A percentile compares a stretch with the other conserved stretches of the same genome.
These are phyloP conservation scores for Acanthamoeba polyphaga DNA, from an alignment of 208 protist species.

Conservation along the genomic window DNA sequence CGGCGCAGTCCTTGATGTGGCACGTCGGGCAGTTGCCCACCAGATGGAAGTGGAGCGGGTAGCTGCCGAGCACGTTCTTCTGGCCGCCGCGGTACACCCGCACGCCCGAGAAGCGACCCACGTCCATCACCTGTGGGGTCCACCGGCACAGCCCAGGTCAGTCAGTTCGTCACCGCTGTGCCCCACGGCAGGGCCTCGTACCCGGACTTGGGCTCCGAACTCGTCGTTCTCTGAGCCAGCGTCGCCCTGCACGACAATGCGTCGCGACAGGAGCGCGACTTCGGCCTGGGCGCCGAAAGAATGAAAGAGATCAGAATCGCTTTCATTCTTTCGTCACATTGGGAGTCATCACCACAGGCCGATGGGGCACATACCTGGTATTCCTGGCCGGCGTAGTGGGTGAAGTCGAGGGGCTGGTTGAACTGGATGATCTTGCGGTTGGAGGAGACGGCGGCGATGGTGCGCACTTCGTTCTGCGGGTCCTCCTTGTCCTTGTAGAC, in stretches of 20 bases:
- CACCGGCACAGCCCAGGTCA: conserved; percentile 81
- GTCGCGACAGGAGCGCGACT: conserved; percentile 83
- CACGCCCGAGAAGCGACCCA: conserved; percentile 80
- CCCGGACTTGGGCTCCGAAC: conserved; percentile 1
- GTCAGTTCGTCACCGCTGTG: background rate
- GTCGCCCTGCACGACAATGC: conserved; percentile 80
- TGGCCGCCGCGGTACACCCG: conserved; percentile 80
- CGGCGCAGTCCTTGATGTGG: conserved; percentile 78
- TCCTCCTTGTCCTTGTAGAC: conserved; percentile 70
- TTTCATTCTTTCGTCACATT: too few relatives aligned
- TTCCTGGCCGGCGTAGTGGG: conserved; percentile 83
- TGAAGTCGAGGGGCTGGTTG: conserved; percentile 66
- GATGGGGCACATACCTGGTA: conserved; percentile 83
- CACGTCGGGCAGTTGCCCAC: background rate
- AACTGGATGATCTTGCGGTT: conserved; percentile 53
- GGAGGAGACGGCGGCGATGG: conserved; percentile 70
- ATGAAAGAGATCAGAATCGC: too few relatives aligned
- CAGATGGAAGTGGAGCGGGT: conserved; percentile 86
- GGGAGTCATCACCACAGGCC: background rate
- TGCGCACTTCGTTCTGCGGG: conserved; percentile 84
- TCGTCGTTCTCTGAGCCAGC: background rate
- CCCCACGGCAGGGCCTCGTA: too few relatives aligned
- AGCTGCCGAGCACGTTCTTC: conserved; percentile 80
- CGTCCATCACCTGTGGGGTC: conserved; percentile 45
- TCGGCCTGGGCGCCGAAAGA: background rate